Base-by-base conservation (phyloP, 805 yeast species). In the Ogataea minuta region DNA sequence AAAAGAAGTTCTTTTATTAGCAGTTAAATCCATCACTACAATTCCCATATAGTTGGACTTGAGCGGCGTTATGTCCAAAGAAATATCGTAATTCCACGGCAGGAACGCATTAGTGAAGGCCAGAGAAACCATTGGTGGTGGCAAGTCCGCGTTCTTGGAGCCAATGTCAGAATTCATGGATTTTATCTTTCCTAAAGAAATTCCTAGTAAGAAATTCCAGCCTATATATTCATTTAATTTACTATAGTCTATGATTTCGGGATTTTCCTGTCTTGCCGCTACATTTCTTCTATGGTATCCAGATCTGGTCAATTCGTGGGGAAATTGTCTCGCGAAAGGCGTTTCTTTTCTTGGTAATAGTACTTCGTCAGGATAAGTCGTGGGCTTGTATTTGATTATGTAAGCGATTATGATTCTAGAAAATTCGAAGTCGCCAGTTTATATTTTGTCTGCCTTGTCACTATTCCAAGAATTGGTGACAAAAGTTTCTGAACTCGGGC, bases 11-110 rank as follows among this genome's bases (percentile, higher is more conserved):
- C 46, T 46, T 6, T 39, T 26, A 37, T 68, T 70, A 13, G 44
- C 32, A 0, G 24, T 46, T 42, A 68, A 49, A 3, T 64, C 59
- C 17, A 72, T 57, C n/a, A 49, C 35, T 4, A 67, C 56, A 12
- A 51, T 45, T 20, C 77, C 78, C 4, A 54, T 45, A 46, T 70
- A 74, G 49, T 73, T 74, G 21, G 77, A 74, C 53, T 70, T 73
- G 6, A 52, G 21, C 26, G 69, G 71, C 43, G 57, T 54, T 26
- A 74, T 47, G 15, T 48, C 53, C 11, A 73, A 39, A 3, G 50
- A 41, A 25, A 74, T 56, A 12, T 56, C 62, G 49, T 74, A 74
- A 9, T 50, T 45, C 9, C 44, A 28, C 6, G 79, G 79, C 5
- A 66, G 36, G 34, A 48, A 62, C 26, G 38, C 44, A 48, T 71